Conservation (phyloP, 1,284 basidiomycete species). For the Heterobasidion occidentale region DNA sequence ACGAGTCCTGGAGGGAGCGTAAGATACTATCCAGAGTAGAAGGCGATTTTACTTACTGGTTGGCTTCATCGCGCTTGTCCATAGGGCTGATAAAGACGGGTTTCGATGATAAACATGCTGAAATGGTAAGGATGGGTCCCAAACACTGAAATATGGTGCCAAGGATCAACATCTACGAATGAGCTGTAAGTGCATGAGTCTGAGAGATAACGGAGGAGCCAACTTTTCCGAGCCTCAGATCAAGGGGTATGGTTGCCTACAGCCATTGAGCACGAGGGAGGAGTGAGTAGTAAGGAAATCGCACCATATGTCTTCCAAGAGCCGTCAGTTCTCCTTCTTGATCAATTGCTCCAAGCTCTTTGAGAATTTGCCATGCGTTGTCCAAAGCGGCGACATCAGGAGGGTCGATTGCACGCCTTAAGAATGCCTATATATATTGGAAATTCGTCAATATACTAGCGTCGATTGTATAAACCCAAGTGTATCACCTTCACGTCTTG, state of each 20-base stretch:
- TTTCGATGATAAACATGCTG: slow-evolving; percentile 82
- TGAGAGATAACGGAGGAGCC: neutral
- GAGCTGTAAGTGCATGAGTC: too few relatives aligned
- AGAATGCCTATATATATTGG: slow-evolving; percentile 35
- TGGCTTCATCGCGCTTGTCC: slow-evolving; percentile 79
- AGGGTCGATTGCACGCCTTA: slow-evolving; percentile 77
- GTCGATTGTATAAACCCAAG: neutral
- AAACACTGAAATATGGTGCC: slow-evolving; percentile 78
- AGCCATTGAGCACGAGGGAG: neutral
- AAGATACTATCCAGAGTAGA: neutral
- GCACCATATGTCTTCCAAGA: slow-evolving; percentile 75
- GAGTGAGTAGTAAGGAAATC: slow-evolving; percentile 10
- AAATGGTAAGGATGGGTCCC: slow-evolving; percentile 68
- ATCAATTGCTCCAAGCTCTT: slow-evolving; percentile 76
- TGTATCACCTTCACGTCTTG: slow-evolving; percentile 67
- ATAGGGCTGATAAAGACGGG: slow-evolving; percentile 78
- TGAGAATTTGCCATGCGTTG: slow-evolving; percentile 67
- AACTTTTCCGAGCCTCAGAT: slow-evolving; percentile 85
- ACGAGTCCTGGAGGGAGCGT: slow-evolving; percentile 45
- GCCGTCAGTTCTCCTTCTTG: slow-evolving; percentile 66
- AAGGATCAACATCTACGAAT: slow-evolving; percentile 72
- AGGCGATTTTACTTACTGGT: slow-evolving; percentile 34
- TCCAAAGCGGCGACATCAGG: slow-evolving; percentile 76
- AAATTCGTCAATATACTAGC: neutral
- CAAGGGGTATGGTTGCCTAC: slow-evolving; percentile 78